Evolutionary conservation across 2,329 filamentous ascomycete genomes (phyloP), one percentile per base, ranked within the genome.

Genomic region (Ophiostoma pallidulum): DNA sequence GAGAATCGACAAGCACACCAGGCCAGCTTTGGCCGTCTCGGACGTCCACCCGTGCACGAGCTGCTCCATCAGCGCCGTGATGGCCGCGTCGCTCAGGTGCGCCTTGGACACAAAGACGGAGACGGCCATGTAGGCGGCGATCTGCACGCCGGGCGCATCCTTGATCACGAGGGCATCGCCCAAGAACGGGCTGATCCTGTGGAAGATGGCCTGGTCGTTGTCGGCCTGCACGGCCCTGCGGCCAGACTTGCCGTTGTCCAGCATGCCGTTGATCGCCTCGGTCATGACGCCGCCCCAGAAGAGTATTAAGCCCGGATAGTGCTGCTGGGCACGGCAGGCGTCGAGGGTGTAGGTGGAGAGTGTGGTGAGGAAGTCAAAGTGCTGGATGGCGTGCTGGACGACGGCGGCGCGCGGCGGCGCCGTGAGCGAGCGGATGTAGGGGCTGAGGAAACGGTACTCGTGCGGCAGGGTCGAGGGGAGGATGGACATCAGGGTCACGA

Each of bases 201-300:
- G 80, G 19, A 94, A 69, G 13, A 97, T 69, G 13, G 86, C 80
- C 60, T 95, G 86, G 55, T 90, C 82, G 57, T 88, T 86, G 59
- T 92, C 83, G 56, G 77, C 76, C 63, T 94, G 85, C 4, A 94
- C 74, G 51, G 80, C 78, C 54, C 75, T 75, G 54, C 88, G 76
- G 45, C 90, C 90, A 2, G 88, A 90, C 55, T 78, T 80, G 52
- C 81, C 75, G 47, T 75, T 77, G 58, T 94, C 87, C 49, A 97
- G 67, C 71, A 92, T 88, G 26, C 81, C 83, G 53, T 86, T 85
- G 50, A 94, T 75, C 10, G 90, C 82, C 65, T 98, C 90, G 0
- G 88, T 87, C 62, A 86, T 82, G 44, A 96, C 73, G 39, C 88
- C 84, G 4, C 85, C 88, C 91, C 92, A 98, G 62, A 98, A 96